These are phyloP conservation scores for Solanum corneliomulleri DNA, from an alignment of 257 asterid species.

Conservation along the genomic window DNA sequence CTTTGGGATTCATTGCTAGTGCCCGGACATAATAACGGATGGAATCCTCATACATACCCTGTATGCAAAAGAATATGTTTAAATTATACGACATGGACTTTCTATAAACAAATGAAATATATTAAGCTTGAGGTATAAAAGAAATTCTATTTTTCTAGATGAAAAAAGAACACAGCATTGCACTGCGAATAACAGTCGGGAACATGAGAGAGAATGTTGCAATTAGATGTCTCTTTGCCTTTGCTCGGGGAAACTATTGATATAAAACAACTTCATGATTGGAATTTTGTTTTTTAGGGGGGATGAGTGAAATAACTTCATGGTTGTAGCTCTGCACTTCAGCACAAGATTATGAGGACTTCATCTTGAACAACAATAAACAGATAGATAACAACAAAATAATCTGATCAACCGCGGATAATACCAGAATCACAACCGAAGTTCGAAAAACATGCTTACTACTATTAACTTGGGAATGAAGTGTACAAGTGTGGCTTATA, in stretches of 20 bases:
- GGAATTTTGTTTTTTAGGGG: neutral
- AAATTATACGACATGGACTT: neutral
- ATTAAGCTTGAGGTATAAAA: neutral
- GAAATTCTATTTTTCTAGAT: neutral
- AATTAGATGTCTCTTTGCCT: neutral
- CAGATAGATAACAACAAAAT: neutral
- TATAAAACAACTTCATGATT: neutral
- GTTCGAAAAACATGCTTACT: neutral
- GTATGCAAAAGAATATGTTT: neutral
- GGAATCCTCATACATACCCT: constrained; percentile 96
- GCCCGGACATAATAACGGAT: constrained; percentile 95
- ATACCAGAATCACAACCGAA: neutral
- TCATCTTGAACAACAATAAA: neutral
- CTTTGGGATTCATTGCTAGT: constrained; percentile 92
- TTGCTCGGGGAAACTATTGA: neutral
- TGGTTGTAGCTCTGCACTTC: neutral
- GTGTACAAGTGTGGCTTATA: neutral
- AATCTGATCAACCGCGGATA: neutral
- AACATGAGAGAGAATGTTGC: neutral
- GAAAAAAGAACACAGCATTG: neutral
- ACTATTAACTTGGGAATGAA: neutral
- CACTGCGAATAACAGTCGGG: neutral
- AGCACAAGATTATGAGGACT: neutral
- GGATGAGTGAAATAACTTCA: neutral
- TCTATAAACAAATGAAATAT: neutral